Evolutionary conservation across 2,329 filamentous ascomycete species (phyloP).

Genomic region (Xylariaceae sp.): DNA sequence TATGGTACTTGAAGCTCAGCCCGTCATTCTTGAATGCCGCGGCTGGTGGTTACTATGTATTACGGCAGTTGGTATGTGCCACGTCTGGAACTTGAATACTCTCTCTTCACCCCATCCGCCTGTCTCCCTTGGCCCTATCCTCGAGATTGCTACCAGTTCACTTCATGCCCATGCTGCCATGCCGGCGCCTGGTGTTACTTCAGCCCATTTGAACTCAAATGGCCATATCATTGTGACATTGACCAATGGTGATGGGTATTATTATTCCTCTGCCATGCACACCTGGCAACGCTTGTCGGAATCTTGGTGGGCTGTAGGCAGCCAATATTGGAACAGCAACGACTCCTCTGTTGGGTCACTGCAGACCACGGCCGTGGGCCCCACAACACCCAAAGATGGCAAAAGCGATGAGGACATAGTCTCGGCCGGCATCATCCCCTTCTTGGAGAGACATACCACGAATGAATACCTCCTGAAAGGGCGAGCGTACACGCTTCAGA

Average conservation of each 20-base stretch:
- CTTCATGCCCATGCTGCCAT: constrained; percentile 73
- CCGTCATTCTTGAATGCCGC: constrained; percentile 87
- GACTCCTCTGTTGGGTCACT: constrained; percentile 83
- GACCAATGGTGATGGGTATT: constrained; percentile 91
- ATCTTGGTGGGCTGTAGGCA: constrained; percentile 95
- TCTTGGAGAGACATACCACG: constrained; percentile 90
- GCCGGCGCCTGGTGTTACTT: constrained; percentile 77
- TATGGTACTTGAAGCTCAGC: constrained; percentile 83
- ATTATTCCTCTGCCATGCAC: constrained; percentile 80
- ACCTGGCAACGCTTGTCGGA: constrained; percentile 95
- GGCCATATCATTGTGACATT: constrained; percentile 86
- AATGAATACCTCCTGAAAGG: constrained; percentile 89
- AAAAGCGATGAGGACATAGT: constrained; percentile 54
- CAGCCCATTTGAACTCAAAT: constrained; percentile 82
- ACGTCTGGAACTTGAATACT: constrained; percentile 89
- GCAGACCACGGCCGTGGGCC: constrained; percentile 64
- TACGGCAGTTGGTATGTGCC: constrained; percentile 79
- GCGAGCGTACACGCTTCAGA: constrained; percentile 83
- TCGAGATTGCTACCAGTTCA: constrained; percentile 79
- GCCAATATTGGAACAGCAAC: constrained; percentile 98
- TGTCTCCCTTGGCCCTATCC: constrained; percentile 78
- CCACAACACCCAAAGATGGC: constrained; percentile 45
- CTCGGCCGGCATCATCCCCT: constrained; percentile 88
- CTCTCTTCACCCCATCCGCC: constrained; percentile 84
- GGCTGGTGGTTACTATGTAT: constrained; percentile 88